Evolutionary conservation across 2,329 filamentous ascomycete genomes (phyloP).

Genomic region (Botryosphaeria dothidea): DNA sequence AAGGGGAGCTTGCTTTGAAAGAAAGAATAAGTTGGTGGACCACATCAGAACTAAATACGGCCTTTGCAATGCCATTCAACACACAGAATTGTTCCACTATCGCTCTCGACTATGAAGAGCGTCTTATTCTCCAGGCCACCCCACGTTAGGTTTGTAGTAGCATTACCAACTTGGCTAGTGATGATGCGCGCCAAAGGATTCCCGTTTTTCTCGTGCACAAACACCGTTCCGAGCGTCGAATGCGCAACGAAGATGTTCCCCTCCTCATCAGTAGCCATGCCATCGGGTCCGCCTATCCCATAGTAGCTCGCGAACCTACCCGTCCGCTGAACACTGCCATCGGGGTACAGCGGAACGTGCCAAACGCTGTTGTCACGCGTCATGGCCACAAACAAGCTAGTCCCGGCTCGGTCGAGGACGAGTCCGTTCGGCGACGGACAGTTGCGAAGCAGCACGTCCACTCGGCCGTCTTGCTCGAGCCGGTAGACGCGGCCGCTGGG

Average conservation of each 20-base stretch:
- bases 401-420: neutral
- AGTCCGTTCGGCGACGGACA: neutral
- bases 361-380: neutral
- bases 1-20: too few species aligned
- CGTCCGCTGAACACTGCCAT: neutral
- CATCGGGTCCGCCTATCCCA: neutral
- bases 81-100: neutral
- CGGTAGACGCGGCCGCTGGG: neutral
- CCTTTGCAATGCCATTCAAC: neutral
- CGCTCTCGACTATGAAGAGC: neutral
- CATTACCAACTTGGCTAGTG: neutral
- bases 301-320: neutral
- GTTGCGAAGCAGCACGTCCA: neutral
- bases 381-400: neutral
- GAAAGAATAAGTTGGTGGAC: too few species aligned
- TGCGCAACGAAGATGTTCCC: neutral
- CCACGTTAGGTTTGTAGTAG: neutral
- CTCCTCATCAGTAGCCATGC: neutral
- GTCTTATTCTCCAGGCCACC: neutral
- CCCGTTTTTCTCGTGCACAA: neutral
- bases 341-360: neutral
- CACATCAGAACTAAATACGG: too few species aligned
- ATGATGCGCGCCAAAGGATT: neutral
- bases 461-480: neutral
- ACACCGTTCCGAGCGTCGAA: neutral